Base-by-base conservation (phyloP, 768 basidiomycete genomes). In the Serendipita vermifera region DNA sequence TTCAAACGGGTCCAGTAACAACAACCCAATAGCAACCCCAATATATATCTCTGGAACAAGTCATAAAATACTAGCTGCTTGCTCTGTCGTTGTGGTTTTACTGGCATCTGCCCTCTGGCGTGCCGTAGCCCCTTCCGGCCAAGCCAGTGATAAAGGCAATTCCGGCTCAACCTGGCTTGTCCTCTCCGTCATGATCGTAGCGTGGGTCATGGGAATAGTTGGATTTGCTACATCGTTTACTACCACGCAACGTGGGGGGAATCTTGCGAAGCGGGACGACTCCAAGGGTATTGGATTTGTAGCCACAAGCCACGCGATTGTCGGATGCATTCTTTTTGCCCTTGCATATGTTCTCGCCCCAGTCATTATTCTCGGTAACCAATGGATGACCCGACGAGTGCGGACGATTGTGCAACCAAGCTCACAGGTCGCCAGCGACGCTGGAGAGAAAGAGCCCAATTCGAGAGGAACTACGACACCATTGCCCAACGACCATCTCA, bases 201-300 rank as follows among this genome's bases (percentile, higher is more conserved):
- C 77, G 14, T 85, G 80, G 62, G 79, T 71, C 13, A 62, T 79
- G 24, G 87, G 87, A 27, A 61, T 87, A 17, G 79, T 70, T 26
- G 84, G 83, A 7, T 65, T 87, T 41, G 76, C 71, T 15, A 71
- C 76, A 2, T 74, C 84, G 5, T 85, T 88, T 67, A 81, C 79
- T 1, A 75, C 80, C 38, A 74, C 78, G 55, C 67, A 60, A 22
- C 61, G 68, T 36, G 59, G 62, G n/a, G 57, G 61, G 20, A 38
- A 61, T 29, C 15, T 68, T 5, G 55, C 64, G 38, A 73, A 68
- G 60, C 70, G 72, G 41, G 64, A 36, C 40, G 69, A 41, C 20
- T 64, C 70, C 11, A 60, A 67, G 38, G 59, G 63, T 38, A 51
- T 61, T 14, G 53, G 7, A 26, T 58, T 68, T 58, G 73, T 87